Evolutionary conservation across 768 basidiomycete genomes (phyloP), one percentile per base, ranked within the genome.

Genomic region (Trametes punicea): DNA sequence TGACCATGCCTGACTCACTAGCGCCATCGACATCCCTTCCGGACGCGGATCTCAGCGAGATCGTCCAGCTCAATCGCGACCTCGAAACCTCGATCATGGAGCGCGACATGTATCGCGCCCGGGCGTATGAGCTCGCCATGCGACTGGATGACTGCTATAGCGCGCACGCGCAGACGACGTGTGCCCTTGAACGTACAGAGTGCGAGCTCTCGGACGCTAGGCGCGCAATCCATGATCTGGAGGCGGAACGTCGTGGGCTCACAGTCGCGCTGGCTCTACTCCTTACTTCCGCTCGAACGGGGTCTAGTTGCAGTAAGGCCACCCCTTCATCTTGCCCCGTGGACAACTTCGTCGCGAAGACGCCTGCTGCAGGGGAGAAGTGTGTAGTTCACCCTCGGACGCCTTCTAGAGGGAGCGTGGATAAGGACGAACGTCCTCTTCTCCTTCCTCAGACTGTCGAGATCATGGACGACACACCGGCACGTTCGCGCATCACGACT

Each of bases 21-120:
- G 8, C 10, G 2, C 7, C 49, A 1, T 20, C 26, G 15, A 5
- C 44, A 2, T 26, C 56, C 20, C n/a, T 31, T 4, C 18, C 36
- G 16, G 44, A 46, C 13, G 20, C 27, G 26, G 27, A 29, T 20
- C 4, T n/a, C 1, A 18, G 7, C 13, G 42, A 57, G n/a, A 26
- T 8, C 4, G 18, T n/a, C 16, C 34, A 57, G 34, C 44, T 57
- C 9, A 44, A 46, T 10, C 44, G 34, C n/a, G 29, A 38, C 34
- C 33, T 54, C 11, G 18, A n/a, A 10, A 31, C 29, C 27, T 5
- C 27, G 15, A 51, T 29, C 4, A 20, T 15, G 18, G 56, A 57
- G 10, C 56, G 56, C 34, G 56, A 57, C 21, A 45, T 57, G 36
- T 57, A 51, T 29, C 56, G 56, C 11, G 27, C 48, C 13, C 56